Conservation (phyloP, 176 grass and related monocot species). For the Oryza nivara region DNA sequence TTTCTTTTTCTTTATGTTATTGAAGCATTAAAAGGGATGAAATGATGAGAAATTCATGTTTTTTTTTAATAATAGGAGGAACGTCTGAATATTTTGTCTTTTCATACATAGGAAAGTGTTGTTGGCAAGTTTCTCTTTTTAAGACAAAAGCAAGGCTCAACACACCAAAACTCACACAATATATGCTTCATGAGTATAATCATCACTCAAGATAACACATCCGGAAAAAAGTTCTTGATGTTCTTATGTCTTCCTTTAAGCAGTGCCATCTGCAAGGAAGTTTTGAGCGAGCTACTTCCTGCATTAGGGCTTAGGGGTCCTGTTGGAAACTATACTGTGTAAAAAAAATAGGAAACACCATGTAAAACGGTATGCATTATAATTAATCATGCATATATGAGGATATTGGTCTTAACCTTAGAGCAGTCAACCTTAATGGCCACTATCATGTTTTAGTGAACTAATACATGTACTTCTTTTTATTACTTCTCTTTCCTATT, state of each 20-base stretch:
- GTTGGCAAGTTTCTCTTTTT: not conserved
- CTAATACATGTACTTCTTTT: constrained; percentile 6
- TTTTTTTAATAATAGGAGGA: not conserved
- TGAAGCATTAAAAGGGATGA: not conserved
- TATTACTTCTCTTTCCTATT: not conserved
- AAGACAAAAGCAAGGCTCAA: constrained; percentile 19
- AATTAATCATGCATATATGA: not conserved
- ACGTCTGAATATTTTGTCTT: not conserved
- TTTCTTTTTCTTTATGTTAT: not conserved
- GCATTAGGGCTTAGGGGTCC: not conserved
- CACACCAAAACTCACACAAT: not conserved
- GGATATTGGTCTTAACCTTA: constrained; percentile 10
- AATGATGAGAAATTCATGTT: not conserved
- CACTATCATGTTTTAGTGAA: constrained; percentile 15
- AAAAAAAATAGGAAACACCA: not conserved
- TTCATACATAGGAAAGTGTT: not conserved
- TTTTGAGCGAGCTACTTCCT: constrained; percentile 13
- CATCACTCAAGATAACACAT: not conserved
- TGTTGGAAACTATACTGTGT: constrained; percentile 1
- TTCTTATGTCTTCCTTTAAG: constrained; percentile 34
- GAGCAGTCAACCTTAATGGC: constrained; percentile 14
- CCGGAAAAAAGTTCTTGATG: constrained; percentile 1
- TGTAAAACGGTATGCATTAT: not conserved
- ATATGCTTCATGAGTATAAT: constrained; percentile 10
- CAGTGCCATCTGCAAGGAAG: not conserved